Conservation (phyloP, 345 rosid species). For the Hibiscus syriacus region DNA sequence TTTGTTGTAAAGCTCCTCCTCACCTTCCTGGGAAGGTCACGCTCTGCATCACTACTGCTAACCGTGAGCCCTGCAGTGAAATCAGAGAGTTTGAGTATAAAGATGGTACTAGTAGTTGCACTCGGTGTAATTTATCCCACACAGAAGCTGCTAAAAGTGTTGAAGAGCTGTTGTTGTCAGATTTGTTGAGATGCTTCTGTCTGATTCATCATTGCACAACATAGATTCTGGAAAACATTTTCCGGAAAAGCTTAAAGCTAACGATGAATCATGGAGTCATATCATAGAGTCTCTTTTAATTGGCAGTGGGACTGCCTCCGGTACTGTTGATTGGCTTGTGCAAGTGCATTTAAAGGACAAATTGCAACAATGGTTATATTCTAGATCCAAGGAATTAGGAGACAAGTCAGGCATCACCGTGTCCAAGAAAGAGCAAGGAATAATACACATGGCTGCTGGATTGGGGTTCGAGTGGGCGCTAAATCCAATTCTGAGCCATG, state of each 20-base stretch:
- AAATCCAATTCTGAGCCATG: slow-evolving; percentile 53
- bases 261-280: slow-evolving; percentile 63
- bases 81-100: slow-evolving; percentile 70
- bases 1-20: slow-evolving; percentile 75
- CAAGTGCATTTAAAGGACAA: slow-evolving; percentile 81
- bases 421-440: slow-evolving; percentile 89
- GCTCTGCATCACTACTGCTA: slow-evolving; percentile 67
- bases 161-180: slow-evolving; percentile 54
- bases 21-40: slow-evolving; percentile 65
- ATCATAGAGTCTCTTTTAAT: slow-evolving; percentile 46
- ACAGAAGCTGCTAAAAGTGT: slow-evolving; percentile 35
- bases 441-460: slow-evolving; percentile 82
- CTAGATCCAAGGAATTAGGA: slow-evolving; percentile 33
- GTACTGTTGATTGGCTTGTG: slow-evolving; percentile 70
- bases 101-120: slow-evolving; percentile 25
- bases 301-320: slow-evolving; percentile 51
- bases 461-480: slow-evolving; percentile 94
- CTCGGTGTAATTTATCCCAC: slow-evolving; percentile 23
- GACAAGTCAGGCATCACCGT: slow-evolving; percentile 34
- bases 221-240: slow-evolving; percentile 26
- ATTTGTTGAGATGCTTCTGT: slow-evolving; percentile 67
- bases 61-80: slow-evolving; percentile 67
- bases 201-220: slow-evolving; percentile 29
- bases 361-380: slow-evolving; percentile 67
- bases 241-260: slow-evolving; percentile 34